These are phyloP conservation scores for Kodamaea ohmeri DNA, from an alignment of 1,139 yeast genomes.

Conservation along the genomic window DNA sequence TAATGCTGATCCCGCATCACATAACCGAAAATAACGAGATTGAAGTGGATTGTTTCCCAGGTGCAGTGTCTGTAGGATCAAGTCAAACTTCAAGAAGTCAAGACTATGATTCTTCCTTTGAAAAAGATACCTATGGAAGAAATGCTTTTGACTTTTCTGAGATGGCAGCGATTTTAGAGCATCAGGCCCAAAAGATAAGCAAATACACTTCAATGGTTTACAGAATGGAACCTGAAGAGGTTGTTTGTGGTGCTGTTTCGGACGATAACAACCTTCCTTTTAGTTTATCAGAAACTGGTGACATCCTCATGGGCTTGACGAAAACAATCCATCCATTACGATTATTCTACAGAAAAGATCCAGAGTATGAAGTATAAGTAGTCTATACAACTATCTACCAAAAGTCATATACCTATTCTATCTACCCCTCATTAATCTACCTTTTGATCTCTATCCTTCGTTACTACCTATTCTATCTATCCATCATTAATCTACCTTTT, in stretches of 20 bases:
- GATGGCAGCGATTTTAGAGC: conserved; percentile 44
- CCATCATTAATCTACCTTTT: too few relatives aligned
- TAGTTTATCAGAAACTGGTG: not conserved
- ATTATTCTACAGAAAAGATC: not conserved
- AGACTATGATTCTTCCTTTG: too few relatives aligned
- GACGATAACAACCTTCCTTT: too few relatives aligned
- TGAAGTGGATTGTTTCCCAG: conserved; percentile 45
- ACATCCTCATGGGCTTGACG: conserved; percentile 2
- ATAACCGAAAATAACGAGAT: conserved; percentile 21
- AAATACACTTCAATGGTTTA: conserved; percentile 42
- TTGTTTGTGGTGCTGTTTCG: conserved; percentile 3
- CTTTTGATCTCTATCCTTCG: too few relatives aligned
- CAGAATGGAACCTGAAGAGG: conserved; percentile 31
- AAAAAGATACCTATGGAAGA: too few relatives aligned
- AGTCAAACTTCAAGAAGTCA: too few relatives aligned
- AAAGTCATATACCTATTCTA: too few relatives aligned
- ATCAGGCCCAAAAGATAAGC: conserved; percentile 52
- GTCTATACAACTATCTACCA: too few relatives aligned
- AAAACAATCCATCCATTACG: not conserved
- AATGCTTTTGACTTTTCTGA: conserved; percentile 22
- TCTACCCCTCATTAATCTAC: too few relatives aligned
- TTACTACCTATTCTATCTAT: too few relatives aligned
- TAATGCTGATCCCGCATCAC: conserved; percentile 50
- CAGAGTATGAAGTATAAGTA: too few relatives aligned
- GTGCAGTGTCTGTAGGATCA: conserved; percentile 24